Conservation (phyloP, 805 yeast species). For the Schwanniomyces yamadae region DNA sequence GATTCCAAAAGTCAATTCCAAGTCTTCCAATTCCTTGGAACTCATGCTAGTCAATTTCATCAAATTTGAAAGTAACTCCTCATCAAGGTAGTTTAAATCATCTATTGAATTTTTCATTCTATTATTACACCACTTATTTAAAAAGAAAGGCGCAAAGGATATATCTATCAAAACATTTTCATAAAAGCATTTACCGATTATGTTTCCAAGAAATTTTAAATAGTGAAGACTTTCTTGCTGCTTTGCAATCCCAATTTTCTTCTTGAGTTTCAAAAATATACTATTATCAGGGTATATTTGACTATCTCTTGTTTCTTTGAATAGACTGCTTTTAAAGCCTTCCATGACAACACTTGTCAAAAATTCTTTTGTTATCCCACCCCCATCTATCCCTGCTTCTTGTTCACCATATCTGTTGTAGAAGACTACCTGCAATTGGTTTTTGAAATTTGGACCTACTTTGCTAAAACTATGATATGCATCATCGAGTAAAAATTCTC, state of each 20-base stretch:
- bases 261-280: conserved; percentile 34
- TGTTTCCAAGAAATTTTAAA: conserved; percentile 69
- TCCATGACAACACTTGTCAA: conserved; percentile 69
- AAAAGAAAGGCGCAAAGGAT: conserved; percentile 81
- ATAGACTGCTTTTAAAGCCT: conserved; percentile 51
- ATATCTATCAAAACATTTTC: conserved; percentile 80
- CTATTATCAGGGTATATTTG: conserved; percentile 75
- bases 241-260: conserved; percentile 28
- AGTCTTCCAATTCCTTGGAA: conserved; percentile 52
- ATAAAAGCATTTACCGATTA: conserved; percentile 86
- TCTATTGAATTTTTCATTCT: conserved; percentile 64
- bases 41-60: conserved; percentile 58
- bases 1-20: conserved; percentile 68
- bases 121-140: conserved; percentile 60
- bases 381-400: conserved; percentile 96
- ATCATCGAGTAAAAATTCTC: conserved; percentile 73
- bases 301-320: conserved; percentile 47
- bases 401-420: conserved; percentile 64
- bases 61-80: conserved; percentile 61
- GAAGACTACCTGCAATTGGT: conserved; percentile 62
- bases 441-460: conserved; percentile 56
- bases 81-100: conserved; percentile 72
- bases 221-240: conserved; percentile 28
- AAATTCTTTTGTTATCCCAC: conserved; percentile 92
- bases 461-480: conserved; percentile 61